Base-by-base conservation (phyloP, 768 basidiomycete genomes). In the Amanita brunnescens region DNA sequence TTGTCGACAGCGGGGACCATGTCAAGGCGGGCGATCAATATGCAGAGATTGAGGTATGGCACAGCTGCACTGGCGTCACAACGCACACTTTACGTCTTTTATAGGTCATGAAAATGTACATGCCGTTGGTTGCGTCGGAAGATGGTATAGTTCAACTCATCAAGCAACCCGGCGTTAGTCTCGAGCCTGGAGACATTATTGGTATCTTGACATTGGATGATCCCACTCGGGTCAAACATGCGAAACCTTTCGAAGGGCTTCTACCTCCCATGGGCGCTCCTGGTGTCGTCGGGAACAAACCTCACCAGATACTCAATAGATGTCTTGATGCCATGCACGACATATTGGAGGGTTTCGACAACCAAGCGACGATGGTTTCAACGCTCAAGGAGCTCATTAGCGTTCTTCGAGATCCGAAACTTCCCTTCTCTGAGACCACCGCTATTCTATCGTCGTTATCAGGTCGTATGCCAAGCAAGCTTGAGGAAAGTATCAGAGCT, bases 71-170 rank as follows among this genome's bases (percentile, higher is more conserved):
- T n/a, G 26, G 16, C 23, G 13, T 16, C 9, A 13, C 21, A 12
- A 16, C 26, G 5, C 26, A 29, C 13, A 13, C 2, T 38, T 20
- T 16, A 34, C 35, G 23, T 39, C 37, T 18, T 42, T 35, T 53
- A 5, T 49, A 87, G 86, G 89, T 91, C 54, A 94, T 96, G 92
- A 97, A 99, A 74, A 99, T 98, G 96, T 96, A 96, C 69, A 96
- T 99, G 95, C 93, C 93, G 3, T 80, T 99, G 50, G 83, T 91
- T 50, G 92, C 93, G 5, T 80, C 87, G 2, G 96, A 99, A 65
- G 91, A 95, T 64, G 96, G 96, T 61, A 77, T 85, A 41, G 85
- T 94, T 14, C 93, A 95, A 60, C 82, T 98, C 60, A 91, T 98
- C 68, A 99, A 98, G 70, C 96, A 99, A 65, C 91, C 96, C 51